Percentiles rank a stretch among this genome's conserved stretches.
Evolutionary conservation across 1,284 basidiomycete species (phyloP).

Genomic region (Sanghuangporus weigelae): DNA sequence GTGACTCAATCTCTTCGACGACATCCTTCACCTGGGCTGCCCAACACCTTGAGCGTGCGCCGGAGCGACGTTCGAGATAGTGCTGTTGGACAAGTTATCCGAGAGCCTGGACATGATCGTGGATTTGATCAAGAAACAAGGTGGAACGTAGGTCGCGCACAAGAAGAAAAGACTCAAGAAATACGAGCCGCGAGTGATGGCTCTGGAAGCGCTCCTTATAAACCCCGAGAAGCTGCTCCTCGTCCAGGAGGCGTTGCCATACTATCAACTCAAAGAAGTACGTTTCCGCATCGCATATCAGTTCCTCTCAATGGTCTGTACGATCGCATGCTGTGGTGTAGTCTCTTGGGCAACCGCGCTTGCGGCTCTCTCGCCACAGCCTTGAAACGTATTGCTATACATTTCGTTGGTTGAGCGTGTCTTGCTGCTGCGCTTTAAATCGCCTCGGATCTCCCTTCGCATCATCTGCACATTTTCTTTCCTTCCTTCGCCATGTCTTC

Average conservation of each 20-base stretch:
- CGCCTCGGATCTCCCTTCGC: not conserved
- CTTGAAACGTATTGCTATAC: not conserved
- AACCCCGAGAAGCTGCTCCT: not conserved
- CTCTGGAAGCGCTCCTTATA: not conserved
- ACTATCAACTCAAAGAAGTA: slow-evolving; percentile 15
- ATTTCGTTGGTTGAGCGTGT: not conserved
- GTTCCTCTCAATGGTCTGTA: slow-evolving; percentile 6
- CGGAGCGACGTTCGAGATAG: not conserved
- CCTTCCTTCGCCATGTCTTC: slow-evolving; percentile 6
- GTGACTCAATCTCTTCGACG: not conserved
- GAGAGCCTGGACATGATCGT: not conserved
- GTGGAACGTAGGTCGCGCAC: slow-evolving; percentile 1
- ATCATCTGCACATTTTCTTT: not conserved
- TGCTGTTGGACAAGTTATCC: not conserved
- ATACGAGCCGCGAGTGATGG: not conserved
- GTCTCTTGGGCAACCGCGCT: not conserved
- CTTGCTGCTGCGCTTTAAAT: no score
- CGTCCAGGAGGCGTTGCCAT: not conserved
- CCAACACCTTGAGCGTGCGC: not conserved
- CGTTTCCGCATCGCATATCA: slow-evolving; percentile 17
- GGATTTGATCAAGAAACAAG: not conserved
- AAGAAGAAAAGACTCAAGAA: not conserved
- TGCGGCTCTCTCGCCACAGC: not conserved
- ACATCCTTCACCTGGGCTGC: not conserved
- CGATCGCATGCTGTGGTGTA: not conserved